Evolutionary conservation across 257 asterid genomes (phyloP).

Genomic region (Paraleonurus japonicus): DNA sequence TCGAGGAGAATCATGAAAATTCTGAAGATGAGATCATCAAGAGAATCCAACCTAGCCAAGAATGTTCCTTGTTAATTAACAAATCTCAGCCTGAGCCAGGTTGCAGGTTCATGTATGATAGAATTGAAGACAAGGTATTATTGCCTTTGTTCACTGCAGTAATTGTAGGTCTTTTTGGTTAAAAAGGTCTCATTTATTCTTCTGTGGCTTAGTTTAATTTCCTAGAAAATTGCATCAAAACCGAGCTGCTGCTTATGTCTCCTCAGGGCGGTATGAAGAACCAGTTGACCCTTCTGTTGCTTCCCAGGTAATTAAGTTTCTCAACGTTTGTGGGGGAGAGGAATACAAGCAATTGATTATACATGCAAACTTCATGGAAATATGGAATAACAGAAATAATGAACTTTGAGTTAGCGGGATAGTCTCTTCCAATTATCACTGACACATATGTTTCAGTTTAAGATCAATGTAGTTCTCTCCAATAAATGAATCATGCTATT

Average conservation of each 20-base stretch:
- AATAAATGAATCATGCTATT: slow-evolving; percentile 24
- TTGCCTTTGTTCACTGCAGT: slow-evolving; percentile 8
- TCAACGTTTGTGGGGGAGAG: neutral
- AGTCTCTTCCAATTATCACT: slow-evolving; percentile 14
- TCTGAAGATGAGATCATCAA: slow-evolving; percentile 76
- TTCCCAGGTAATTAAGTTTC: slow-evolving; percentile 63
- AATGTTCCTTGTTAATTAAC: slow-evolving; percentile 53
- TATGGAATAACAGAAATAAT: neutral
- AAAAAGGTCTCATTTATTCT: slow-evolving; percentile 26
- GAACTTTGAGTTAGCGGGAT: slow-evolving; percentile 9
- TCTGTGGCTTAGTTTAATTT: slow-evolving; percentile 60
- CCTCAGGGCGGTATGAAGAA: slow-evolving; percentile 68
- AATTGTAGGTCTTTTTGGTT: slow-evolving; percentile 6
- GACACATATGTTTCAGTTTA: slow-evolving; percentile 18
- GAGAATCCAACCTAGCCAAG: slow-evolving; percentile 67
- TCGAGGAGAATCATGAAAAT: slow-evolving; percentile 43
- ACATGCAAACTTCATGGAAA: neutral
- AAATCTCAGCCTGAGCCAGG: slow-evolving; percentile 67
- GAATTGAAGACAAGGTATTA: slow-evolving; percentile 87
- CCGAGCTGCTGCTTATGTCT: slow-evolving; percentile 49
- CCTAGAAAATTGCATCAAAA: slow-evolving; percentile 68
- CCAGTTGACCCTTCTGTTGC: slow-evolving; percentile 91
- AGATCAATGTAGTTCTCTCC: slow-evolving; percentile 15
- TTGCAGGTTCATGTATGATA: slow-evolving; percentile 96
- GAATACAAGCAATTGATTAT: neutral